Base-by-base conservation (phyloP, 805 yeast species). In the Lipomyces yamadae region DNA sequence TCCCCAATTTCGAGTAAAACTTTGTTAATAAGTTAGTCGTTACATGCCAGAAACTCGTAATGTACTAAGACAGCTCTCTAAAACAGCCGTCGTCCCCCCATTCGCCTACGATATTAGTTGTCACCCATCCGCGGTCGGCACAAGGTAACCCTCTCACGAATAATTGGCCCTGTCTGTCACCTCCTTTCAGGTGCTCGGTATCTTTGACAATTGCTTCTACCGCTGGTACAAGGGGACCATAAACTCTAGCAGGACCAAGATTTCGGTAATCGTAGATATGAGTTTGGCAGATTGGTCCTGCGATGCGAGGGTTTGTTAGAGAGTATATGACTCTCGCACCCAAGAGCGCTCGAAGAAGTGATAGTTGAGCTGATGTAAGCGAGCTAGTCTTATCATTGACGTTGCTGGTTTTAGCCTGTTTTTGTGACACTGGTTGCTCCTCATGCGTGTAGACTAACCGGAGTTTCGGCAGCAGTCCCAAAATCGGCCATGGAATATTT, bases 241-340 rank as follows among this genome's bases (percentile, higher is more conserved):
- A 73, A 33, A 66, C 66, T 6, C 66, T 34, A 29, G 62, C 63
- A n/a, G 53, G 55, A 11, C 65, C 68, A 7, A 75, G 52, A 62
- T 63, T 55, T 34, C 74, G 70, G 62, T 77, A 77, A 69, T 77
- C 79, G 48, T 74, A 74, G 32, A 66, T 50, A 56, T 67, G 60
- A 3, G 82, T 78, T 68, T 80, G 81, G 39, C 77, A 67, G 4
- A 80, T 45, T 5, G 81, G 79, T 18, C 79, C 72, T 4, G 73
- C 73, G 33, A 73, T 64, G 1, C 57, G 55, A 2, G 80, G 77
- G 15, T 72, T 64, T 32, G 72, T 67, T 10, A 79, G 64, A 1
- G 78, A 71, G 58, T 77, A 80, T 11, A 79, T 58, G 30, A 79
- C 69, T 53, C 74, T 75, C 1, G 80, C 65, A 5, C 81, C 82